Evolutionary conservation across 2,329 filamentous ascomycete genomes (phyloP).

Genomic region (Penicillium sp.): DNA sequence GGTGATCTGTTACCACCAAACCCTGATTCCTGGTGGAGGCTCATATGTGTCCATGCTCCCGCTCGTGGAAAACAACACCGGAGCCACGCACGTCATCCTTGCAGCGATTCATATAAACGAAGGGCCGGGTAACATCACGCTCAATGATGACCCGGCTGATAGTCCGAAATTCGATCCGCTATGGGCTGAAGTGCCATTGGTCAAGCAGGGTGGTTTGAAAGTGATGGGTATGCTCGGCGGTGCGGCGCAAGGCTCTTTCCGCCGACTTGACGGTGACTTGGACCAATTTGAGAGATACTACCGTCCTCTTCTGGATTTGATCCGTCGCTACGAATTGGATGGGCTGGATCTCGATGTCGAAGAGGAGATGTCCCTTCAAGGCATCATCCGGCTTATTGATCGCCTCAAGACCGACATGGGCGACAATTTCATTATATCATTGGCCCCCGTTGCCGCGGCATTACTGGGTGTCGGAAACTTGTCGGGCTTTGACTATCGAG

Average conservation of each 20-base stretch:
- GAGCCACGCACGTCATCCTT: slow-evolving; percentile 77
- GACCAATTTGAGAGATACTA: slow-evolving; percentile 73
- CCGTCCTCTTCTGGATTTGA: slow-evolving; percentile 61
- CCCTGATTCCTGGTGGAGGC: slow-evolving; percentile 55
- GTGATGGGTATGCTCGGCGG: slow-evolving; percentile 86
- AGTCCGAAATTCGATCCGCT: slow-evolving; percentile 66
- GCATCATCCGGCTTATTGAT: slow-evolving; percentile 66
- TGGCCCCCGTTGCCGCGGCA: slow-evolving; percentile 79
- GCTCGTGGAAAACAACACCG: slow-evolving; percentile 57
- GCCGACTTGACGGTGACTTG: slow-evolving; percentile 56
- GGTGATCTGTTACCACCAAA: slow-evolving; percentile 60
- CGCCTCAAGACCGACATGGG: slow-evolving; percentile 55
- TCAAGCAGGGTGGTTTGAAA: slow-evolving; percentile 73
- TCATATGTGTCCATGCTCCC: slow-evolving; percentile 62
- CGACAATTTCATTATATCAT: slow-evolving; percentile 67
- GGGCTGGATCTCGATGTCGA: slow-evolving; percentile 79
- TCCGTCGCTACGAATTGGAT: slow-evolving; percentile 61
- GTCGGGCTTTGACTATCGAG: slow-evolving; percentile 77
- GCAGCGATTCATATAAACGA: slow-evolving; percentile 82
- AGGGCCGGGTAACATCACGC: slow-evolving; percentile 63
- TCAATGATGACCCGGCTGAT: slow-evolving; percentile 77
- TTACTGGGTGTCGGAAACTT: slow-evolving; percentile 62
- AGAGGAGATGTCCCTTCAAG: slow-evolving; percentile 67
- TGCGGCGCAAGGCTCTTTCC: slow-evolving; percentile 72
- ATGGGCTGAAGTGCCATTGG: slow-evolving; percentile 72